Conservation (phyloP, 495 filamentous ascomycete species). For the Lasiosphaeris hirsuta region DNA sequence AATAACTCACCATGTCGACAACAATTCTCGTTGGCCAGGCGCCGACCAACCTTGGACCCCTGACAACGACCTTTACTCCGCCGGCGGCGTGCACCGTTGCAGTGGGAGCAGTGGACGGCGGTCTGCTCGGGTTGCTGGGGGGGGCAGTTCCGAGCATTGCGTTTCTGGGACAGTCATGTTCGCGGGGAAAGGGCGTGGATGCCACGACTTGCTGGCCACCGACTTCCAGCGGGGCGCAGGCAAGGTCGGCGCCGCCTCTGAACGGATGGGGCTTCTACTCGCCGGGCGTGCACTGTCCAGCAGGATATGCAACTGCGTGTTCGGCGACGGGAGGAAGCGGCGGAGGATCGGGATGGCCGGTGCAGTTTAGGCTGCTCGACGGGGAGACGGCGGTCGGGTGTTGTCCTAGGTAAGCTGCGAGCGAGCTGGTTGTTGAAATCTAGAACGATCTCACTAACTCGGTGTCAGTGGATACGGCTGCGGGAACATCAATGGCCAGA, state of each 20-base stretch:
- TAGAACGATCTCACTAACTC: background rate
- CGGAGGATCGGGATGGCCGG: slow-evolving; percentile 24
- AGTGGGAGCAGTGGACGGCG: slow-evolving; percentile 17
- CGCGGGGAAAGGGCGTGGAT: slow-evolving; percentile 18
- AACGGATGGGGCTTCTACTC: slow-evolving; percentile 36
- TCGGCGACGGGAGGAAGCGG: slow-evolving; percentile 30
- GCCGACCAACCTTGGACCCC: slow-evolving; percentile 32
- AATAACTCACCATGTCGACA: slow-evolving; percentile 19
- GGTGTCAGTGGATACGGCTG: slow-evolving; percentile 29
- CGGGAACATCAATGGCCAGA: slow-evolving; percentile 34
- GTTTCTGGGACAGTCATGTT: slow-evolving; percentile 24
- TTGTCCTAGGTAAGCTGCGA: slow-evolving; percentile 30
- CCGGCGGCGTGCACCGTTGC: slow-evolving; percentile 31
- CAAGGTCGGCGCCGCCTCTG: slow-evolving; percentile 11
- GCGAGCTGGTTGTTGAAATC: background rate
- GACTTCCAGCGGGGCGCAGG: slow-evolving; percentile 18
- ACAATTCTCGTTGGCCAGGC: slow-evolving; percentile 20
- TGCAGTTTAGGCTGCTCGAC: slow-evolving; percentile 30
- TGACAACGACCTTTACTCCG: slow-evolving; percentile 36
- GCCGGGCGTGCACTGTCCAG: slow-evolving; percentile 31
- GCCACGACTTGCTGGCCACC: slow-evolving; percentile 34
- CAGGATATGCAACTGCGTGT: slow-evolving; percentile 34
- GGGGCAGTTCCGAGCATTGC: slow-evolving; percentile 13
- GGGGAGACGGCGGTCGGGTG: slow-evolving; percentile 37
- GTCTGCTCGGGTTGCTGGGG: slow-evolving; percentile 21